Evolutionary conservation across 2,329 filamentous ascomycete species (phyloP).

Genomic region (Neocucurbitaria cava): DNA sequence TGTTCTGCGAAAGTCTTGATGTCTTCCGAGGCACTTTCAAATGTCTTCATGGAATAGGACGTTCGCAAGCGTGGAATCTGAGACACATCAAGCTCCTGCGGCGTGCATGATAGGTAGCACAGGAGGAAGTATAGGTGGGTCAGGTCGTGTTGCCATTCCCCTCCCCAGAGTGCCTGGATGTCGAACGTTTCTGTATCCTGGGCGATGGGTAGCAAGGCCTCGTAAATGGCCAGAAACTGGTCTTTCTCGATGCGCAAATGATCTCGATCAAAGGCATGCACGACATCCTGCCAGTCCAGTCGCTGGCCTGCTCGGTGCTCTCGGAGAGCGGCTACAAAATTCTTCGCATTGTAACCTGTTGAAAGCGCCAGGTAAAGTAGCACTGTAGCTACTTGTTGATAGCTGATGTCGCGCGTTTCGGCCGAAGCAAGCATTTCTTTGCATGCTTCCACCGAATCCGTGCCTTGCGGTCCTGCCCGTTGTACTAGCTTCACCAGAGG

Average conservation of each 20-base stretch:
- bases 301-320: constrained; percentile 62
- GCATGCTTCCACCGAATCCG: constrained; percentile 74
- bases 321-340: constrained; percentile 65
- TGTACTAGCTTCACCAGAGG: constrained; percentile 72
- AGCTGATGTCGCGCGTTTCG: constrained; percentile 71
- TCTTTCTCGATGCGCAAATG: constrained; percentile 75
- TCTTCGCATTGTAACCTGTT: constrained; percentile 71
- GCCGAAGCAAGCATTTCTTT: constrained; percentile 65
- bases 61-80: constrained; percentile 82
- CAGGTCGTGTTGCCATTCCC: constrained; percentile 82
- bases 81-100: constrained; percentile 80
- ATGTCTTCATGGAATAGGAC: constrained; percentile 74
- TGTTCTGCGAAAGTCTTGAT: constrained; percentile 67
- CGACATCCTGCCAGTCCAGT: constrained; percentile 72
- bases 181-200: constrained; percentile 70
- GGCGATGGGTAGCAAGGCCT: constrained; percentile 77
- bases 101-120: constrained; percentile 78
- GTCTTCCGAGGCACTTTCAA: constrained; percentile 65
- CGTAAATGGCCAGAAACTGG: constrained; percentile 84
- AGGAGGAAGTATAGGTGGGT: constrained; percentile 94
- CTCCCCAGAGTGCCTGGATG: constrained; percentile 89
- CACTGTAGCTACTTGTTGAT: constrained; percentile 82
- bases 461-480: constrained; percentile 75
- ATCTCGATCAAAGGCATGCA: constrained; percentile 81
- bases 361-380: constrained; percentile 73